Percentiles rank a stretch among this genome's conserved stretches.
phyloP scores from a whole-genome alignment of 768 basidiomycete species.

The Clavulina sp. region DNA sequence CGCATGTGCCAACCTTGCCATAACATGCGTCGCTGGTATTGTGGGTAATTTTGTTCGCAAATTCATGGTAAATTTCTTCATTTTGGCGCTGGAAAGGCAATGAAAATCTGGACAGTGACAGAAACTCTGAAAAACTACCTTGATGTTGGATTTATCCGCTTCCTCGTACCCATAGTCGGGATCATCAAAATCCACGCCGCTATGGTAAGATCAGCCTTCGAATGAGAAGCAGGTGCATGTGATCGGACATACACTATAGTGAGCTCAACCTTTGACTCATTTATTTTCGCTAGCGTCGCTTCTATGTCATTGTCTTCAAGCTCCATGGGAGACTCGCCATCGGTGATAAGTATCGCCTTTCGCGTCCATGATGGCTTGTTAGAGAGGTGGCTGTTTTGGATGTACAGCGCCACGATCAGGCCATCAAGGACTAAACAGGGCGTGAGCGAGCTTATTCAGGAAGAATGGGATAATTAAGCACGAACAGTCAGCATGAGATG shows the following conservation, averaged over 20 bases:
- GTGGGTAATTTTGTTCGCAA: constrained; percentile 25
- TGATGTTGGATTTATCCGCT: constrained; percentile 49
- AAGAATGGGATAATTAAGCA: constrained; percentile 3
- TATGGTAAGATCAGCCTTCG: constrained; percentile 16
- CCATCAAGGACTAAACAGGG: constrained; percentile 50
- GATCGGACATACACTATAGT: constrained; percentile 46
- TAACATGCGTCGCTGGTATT: constrained; percentile 25
- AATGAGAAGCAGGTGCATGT: constrained; percentile 3
- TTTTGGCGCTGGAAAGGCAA: constrained; percentile 38
- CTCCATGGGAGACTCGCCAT: constrained; percentile 61
- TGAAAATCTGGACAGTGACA: neutral
- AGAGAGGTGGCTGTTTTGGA: constrained; percentile 46
- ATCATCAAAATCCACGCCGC: constrained; percentile 83
- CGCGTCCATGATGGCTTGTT: constrained; percentile 73
- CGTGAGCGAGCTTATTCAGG: neutral
- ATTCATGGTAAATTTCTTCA: constrained; percentile 53
- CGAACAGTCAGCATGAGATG: constrained; percentile 48
- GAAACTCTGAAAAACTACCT: constrained; percentile 29
- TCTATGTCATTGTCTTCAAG: constrained; percentile 39
- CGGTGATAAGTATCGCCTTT: constrained; percentile 69
- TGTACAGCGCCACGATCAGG: constrained; percentile 70
- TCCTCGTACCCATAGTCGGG: constrained; percentile 44
- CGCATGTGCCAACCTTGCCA: constrained; percentile 48
- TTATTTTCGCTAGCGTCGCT: constrained; percentile 55
- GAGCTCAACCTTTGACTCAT: constrained; percentile 35